phyloP scores from a whole-genome alignment of 371 early-diverging fungal species.

The Amoeboaphelidium protococcarum region DNA sequence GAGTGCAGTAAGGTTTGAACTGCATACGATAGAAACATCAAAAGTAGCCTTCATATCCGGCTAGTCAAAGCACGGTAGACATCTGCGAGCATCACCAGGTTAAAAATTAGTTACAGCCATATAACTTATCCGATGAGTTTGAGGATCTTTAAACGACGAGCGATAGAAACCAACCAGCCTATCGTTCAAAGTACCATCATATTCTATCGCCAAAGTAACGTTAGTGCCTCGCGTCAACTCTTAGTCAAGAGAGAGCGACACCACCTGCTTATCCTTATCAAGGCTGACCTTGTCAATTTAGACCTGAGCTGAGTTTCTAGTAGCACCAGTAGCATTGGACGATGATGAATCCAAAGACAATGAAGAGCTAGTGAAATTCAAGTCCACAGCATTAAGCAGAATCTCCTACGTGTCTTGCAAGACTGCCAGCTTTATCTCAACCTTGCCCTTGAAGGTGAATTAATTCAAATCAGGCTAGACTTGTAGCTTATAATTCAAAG shows the following conservation, averaged over 20 bases:
- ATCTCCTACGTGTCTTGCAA: not conserved
- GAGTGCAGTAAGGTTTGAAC: slow-evolving; percentile 31
- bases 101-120: slow-evolving; percentile 76
- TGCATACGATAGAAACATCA: slow-evolving; percentile 40
- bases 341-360: not conserved
- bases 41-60: slow-evolving; percentile 76
- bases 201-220: slow-evolving; percentile 24
- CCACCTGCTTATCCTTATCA: slow-evolving; percentile 26
- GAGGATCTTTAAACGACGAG: slow-evolving; percentile 27
- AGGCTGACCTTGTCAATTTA: not conserved
- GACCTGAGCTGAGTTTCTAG: too few species aligned
- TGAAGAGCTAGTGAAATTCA: not conserved
- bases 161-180: slow-evolving; percentile 67
- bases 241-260: slow-evolving; percentile 23
- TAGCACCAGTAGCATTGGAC: too few species aligned
- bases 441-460: slow-evolving; percentile 35
- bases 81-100: slow-evolving; percentile 58
- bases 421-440: slow-evolving; percentile 4
- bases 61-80: slow-evolving; percentile 81
- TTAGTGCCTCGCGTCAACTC: slow-evolving; percentile 25
- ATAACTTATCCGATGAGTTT: slow-evolving; percentile 16
- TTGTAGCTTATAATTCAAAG: slow-evolving; percentile 40
- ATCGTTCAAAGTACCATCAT: slow-evolving; percentile 42
- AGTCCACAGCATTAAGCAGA: not conserved
- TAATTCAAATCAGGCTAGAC: slow-evolving; percentile 35